Percentiles rank a stretch among this genome's conserved stretches.
Evolutionary conservation across 805 yeast genomes (phyloP).

Genomic region (Candida methanosorbosa): DNA sequence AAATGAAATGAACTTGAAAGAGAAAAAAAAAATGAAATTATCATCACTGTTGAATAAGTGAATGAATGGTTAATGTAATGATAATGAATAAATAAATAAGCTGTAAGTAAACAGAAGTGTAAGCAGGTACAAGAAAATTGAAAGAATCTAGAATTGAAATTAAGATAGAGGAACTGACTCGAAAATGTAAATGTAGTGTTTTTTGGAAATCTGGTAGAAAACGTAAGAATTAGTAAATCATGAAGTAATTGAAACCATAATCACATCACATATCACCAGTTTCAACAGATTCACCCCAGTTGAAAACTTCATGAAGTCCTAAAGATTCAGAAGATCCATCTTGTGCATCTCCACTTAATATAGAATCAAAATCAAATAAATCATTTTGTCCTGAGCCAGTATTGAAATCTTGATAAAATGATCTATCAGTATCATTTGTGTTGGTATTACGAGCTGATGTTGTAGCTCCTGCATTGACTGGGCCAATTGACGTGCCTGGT

Average conservation of each 20-base stretch:
- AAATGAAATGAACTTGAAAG: no score
- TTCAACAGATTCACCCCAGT: conserved; percentile 36
- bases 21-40: not conserved
- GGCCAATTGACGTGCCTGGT: not conserved
- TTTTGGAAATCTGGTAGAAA: no score
- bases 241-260: not conserved
- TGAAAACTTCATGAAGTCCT: conserved; percentile 25
- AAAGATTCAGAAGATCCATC: conserved; percentile 21
- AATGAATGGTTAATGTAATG: no score
- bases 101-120: not conserved
- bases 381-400: conserved; percentile 23
- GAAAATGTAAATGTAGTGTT: no score
- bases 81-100: not conserved
- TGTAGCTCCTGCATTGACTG: not conserved
- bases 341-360: conserved; percentile 31
- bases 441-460: not conserved
- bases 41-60: no score
- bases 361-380: conserved; percentile 34
- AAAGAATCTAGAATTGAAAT: no score
- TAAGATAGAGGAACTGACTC: no score
- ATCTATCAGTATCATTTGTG: conserved; percentile 3
- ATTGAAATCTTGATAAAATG: conserved; percentile 21
- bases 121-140: not conserved
- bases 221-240: not conserved
- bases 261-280: conserved; percentile 22